Conservation (phyloP, 2,329 filamentous ascomycete species). For the Fusarium sp. region DNA sequence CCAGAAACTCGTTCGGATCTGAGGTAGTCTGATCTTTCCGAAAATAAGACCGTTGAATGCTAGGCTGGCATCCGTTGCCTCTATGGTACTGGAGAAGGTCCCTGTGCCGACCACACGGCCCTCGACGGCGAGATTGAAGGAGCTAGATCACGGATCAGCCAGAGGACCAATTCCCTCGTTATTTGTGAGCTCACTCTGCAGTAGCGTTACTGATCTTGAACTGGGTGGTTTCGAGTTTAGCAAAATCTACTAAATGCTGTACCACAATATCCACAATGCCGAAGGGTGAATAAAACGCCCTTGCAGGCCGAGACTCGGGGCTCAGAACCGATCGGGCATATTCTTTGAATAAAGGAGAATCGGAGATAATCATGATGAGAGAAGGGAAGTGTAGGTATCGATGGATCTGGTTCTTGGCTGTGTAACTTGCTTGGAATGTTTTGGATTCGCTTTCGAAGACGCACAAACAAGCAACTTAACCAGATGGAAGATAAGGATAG, state of each 20-base stretch:
- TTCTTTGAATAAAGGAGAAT: constrained; percentile 47
- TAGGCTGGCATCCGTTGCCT: constrained; percentile 49
- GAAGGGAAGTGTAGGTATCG: background rate
- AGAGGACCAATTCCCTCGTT: background rate
- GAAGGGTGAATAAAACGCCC: constrained; percentile 15
- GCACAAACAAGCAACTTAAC: background rate
- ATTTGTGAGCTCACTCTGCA: constrained; percentile 47
- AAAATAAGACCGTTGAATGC: constrained; percentile 50
- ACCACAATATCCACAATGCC: constrained; percentile 49
- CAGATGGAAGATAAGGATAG: background rate
- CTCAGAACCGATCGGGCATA: constrained; percentile 43
- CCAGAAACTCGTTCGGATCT: constrained; percentile 48
- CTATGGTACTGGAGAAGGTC: constrained; percentile 50
- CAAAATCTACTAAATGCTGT: constrained; percentile 48
- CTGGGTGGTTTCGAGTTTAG: constrained; percentile 48
- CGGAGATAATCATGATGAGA: constrained; percentile 42
- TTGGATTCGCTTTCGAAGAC: background rate
- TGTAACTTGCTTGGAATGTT: too few relatives aligned
- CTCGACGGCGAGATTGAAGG: constrained; percentile 50
- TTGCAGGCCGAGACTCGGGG: background rate
- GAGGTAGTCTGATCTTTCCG: constrained; percentile 51
- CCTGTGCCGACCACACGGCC: constrained; percentile 51
- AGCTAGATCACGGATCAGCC: constrained; percentile 39
- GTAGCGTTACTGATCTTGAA: constrained; percentile 52
- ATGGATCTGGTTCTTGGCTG: background rate